Evolutionary conservation across 495 filamentous ascomycete species (phyloP), one percentile per base, ranked within the genome.

Genomic region (Podospora fimiseda): DNA sequence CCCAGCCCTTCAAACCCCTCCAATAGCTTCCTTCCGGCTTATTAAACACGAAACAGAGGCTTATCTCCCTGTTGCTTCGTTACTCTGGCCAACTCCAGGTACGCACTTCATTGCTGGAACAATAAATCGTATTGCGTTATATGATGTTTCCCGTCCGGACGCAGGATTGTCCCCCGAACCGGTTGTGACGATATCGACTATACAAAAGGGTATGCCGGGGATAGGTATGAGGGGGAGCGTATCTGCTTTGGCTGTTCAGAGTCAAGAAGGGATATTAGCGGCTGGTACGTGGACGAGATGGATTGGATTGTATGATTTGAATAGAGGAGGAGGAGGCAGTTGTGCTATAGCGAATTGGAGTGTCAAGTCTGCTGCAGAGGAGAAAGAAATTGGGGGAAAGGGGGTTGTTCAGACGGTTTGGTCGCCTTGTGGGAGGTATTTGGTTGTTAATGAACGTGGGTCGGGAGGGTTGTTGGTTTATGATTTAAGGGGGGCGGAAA

Each of bases 401-500:
- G 92, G 93, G 2, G 67, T 97, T 16, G 85, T 82, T 23, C 85
- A 93, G 59, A 72, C 88, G 11, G 45, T 76, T 2, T 95, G 89
- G 91, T 92, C 87, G 58, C 78, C 82, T 0, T 92, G 89, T 71
- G 92, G 89, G n/a, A 73, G 81, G 53, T 97, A 96, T 69, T 69
- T 98, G 27, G 84, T 88, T 60, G 80, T 95, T 14, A 86, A 83
- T n/a, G 94, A 97, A 74, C 78, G 94, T 30, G 81, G 80, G 59
- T 85, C 88, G 46, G 74, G 79, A 37, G 85, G 83, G 5, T 64
- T 96, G 9, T 64, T 88, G 46, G 77, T 95, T 2, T 96, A 90
- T 70, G 93, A 98, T 70, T 74, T 96, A 22, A 78, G 94, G 13
- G 85, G 85, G 4, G 80, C 81, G 7, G 79, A 85, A 0, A 46